Conservation (phyloP, 805 yeast species). For the Saturnispora silvae region DNA sequence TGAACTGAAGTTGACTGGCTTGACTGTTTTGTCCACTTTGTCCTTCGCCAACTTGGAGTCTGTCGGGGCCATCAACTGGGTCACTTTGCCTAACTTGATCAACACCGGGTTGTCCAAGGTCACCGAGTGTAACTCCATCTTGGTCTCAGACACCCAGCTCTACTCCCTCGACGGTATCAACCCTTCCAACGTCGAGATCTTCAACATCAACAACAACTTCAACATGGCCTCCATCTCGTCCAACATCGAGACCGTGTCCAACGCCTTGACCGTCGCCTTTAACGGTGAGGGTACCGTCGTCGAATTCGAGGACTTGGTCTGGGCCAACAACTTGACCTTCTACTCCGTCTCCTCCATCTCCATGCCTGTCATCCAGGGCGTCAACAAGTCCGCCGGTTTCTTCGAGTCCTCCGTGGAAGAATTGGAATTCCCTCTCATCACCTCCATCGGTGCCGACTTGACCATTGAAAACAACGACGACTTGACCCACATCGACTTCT, state of each 20-base stretch:
- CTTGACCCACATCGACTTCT: conserved; percentile 58
- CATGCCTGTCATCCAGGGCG: conserved; percentile 52
- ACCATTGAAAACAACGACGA: conserved; percentile 64
- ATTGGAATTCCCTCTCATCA: conserved; percentile 44
- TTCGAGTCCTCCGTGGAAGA: conserved; percentile 55
- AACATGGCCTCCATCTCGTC: conserved; percentile 65
- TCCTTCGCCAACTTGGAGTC: conserved; percentile 69
- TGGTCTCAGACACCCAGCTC: conserved; percentile 66
- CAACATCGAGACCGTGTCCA: conserved; percentile 62
- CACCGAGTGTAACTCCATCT: conserved; percentile 58
- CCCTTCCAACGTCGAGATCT: conserved; percentile 37
- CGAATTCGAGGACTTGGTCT: conserved; percentile 53
- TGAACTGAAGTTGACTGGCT: conserved; percentile 46
- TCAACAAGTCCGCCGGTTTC: conserved; percentile 79
- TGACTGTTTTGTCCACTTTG: conserved; percentile 57
- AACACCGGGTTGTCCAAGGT: conserved; percentile 65
- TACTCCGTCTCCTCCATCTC: conserved; percentile 69
- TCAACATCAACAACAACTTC: conserved; percentile 86
- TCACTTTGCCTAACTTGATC: conserved; percentile 78
- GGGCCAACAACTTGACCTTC: conserved; percentile 86
- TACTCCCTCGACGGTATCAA: conserved; percentile 56
- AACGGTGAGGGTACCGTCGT: conserved; percentile 74
- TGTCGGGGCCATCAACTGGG: conserved; percentile 71
- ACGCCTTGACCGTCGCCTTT: conserved; percentile 67
- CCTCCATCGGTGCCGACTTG: conserved; percentile 69